Base-by-base conservation (phyloP, 352 stramenopile genomes). In the Globisporangium barbulae region DNA sequence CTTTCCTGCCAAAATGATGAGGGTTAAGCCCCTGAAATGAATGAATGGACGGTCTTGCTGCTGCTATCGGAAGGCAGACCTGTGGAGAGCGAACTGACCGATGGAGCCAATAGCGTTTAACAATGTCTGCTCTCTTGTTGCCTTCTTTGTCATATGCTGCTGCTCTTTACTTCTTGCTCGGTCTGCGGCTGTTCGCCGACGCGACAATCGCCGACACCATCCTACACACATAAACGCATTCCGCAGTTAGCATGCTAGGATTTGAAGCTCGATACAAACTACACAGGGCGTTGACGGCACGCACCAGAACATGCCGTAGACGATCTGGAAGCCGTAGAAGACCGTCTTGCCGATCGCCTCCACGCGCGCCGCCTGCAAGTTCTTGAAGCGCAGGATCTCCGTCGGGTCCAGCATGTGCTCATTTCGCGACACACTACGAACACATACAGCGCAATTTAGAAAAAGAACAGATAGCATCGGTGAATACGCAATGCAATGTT, bases 241-340 rank as follows among this genome's bases (percentile, higher is more conserved):
- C 25, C 9, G 17, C 21, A 12, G 21, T 52, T 25, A 52, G n/a
- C 45, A 52, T 17, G 5, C n/a, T 30, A n/a, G 15, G 19, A 2
- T 47, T 47, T n/a, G 33, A 39, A 12, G 0, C 21, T 19, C 21
- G 35, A 30, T 47, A 17, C 12, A 35, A 28, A 25, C 17, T 28
- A 28, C 25, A 28, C 25, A 28, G 30, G 19, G 50, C 25, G 25
- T 28, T 21, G 25, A 19, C 37, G 47, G n/a, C 13, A 76, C 76
- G 71, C 59, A 94, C 85, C 86, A 95, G 69, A 90, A 95, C 86
- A 95, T 95, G 79, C 81, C 86, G 71, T 95, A 95, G 63, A 95
- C 78, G 64, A 95, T 95, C 69, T 93, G 86, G 42, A 95, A 73
- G 13, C 86, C 86, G 60, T 92, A 95, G 50, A 95, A 95, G 12